A percentile compares a stretch with the other conserved stretches of the same genome.
phyloP scores from a whole-genome alignment of 2,329 filamentous ascomycete species.

The Celoporthe dispersa region DNA sequence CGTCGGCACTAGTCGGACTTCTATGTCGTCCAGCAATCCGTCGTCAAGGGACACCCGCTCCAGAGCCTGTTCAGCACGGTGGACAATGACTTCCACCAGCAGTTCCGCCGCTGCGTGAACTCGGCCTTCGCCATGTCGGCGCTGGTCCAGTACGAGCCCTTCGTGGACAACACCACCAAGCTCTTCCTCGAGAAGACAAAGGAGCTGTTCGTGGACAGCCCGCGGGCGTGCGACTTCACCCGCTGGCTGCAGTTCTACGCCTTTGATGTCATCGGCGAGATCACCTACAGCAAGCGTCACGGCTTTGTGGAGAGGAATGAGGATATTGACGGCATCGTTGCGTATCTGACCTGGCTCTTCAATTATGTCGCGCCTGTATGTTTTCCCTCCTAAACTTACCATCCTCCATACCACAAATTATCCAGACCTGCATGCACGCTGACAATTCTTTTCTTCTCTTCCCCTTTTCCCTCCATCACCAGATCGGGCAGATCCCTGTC shows the following conservation, averaged over 20 bases:
- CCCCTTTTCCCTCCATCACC: background rate
- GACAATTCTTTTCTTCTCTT: conserved; percentile 12
- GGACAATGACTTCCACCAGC: conserved; percentile 75
- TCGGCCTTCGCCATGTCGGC: conserved; percentile 78
- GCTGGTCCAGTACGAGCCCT: conserved; percentile 77
- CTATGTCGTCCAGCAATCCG: conserved; percentile 77
- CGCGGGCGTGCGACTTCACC: conserved; percentile 63
- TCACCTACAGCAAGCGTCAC: conserved; percentile 76
- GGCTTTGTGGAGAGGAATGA: conserved; percentile 76
- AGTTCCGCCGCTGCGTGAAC: conserved; percentile 76
- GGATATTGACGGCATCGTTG: conserved; percentile 76
- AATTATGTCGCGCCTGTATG: conserved; percentile 72
- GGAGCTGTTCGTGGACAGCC: conserved; percentile 53
- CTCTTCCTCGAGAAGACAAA: conserved; percentile 70
- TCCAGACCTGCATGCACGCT: background rate
- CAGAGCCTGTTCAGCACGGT: conserved; percentile 78
- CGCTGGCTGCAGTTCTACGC: conserved; percentile 81
- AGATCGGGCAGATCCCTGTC: conserved; percentile 74
- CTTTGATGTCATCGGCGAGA: conserved; percentile 79
- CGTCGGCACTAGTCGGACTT: conserved; percentile 87
- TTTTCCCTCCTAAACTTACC: background rate
- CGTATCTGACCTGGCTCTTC: conserved; percentile 66
- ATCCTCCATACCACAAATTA: background rate
- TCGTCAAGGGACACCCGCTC: conserved; percentile 69
- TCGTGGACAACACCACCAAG: conserved; percentile 75